Base-by-base conservation (phyloP, 2,329 filamentous ascomycete species). In the Xylaria sp. region DNA sequence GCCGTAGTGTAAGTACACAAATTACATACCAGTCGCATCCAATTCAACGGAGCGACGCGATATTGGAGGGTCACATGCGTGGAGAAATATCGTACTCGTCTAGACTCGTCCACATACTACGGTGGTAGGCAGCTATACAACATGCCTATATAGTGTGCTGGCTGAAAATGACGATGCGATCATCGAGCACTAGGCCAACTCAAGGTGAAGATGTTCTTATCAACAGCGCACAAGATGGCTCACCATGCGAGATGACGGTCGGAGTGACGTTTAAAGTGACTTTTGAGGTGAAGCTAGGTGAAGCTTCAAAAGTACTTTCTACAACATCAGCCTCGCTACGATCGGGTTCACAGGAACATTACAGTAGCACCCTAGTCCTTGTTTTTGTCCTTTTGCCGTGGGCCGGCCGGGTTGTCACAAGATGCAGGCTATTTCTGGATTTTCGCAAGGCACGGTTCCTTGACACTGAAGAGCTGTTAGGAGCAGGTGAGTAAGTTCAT, bases 141-240 rank as follows among this genome's bases (percentile, higher is more conserved):
- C n/a, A n/a, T n/a, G n/a, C n/a, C 49, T 9, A n/a, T 44, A 22
- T 20, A 17, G 13, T 45, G 9, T 45, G 42, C 20, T 29, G 53
- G 33, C 25, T 31, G 33, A 58, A n/a, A 39, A 65, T 67, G 65
- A 65, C 57, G 65, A 61, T 53, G 11, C 47, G 61, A 67, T 67
- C 65, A 38, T 58, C 65, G 39, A 65, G 55, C 44, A 25, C 61
- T 54, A 61, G 51, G 44, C 55, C 38, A 20, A 53, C 49, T 55
- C 55, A 25, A 44, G 57, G 22, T 36, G 13, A 5, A 45, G 58
- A 31, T 50, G 25, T n/a, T 11, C 7, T 38, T 31, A 22, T 50
- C 56, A 31, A 38, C 42, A 22, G 45, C 36, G n/a, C 22, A 20
- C 53, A 57, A 49, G 47, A 51, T 39, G 55, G 22, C 58, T 55